Percentiles rank a stretch among this genome's conserved stretches.
Conservation (phyloP, 345 rosid species). For the Dipteronia dyeriana region DNA sequence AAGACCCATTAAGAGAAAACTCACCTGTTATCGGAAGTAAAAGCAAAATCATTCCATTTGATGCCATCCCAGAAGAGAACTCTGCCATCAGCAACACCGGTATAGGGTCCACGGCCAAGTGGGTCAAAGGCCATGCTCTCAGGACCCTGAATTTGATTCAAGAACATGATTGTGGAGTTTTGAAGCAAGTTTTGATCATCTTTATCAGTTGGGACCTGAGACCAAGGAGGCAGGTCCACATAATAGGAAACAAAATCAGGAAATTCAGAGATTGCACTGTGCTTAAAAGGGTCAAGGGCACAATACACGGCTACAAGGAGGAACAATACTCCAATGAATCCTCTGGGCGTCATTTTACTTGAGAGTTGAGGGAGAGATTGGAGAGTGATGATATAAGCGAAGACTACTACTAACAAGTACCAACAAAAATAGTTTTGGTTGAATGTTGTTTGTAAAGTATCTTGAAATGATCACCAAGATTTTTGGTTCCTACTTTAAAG, state of each 20-base stretch:
- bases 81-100: slow-evolving; percentile 93
- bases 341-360: slow-evolving; percentile 30
- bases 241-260: slow-evolving; percentile 57
- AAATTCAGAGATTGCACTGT: slow-evolving; percentile 65
- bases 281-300: slow-evolving; percentile 75
- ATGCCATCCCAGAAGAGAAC: slow-evolving; percentile 75
- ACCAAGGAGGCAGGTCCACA: slow-evolving; percentile 52
- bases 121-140: slow-evolving; percentile 92
- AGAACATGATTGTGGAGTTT: slow-evolving; percentile 71
- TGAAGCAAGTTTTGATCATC: slow-evolving; percentile 64
- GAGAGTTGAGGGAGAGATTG: not conserved
- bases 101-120: slow-evolving; percentile 88
- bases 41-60: slow-evolving; percentile 76
- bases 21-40: slow-evolving; percentile 73
- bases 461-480: not conserved
- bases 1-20: slow-evolving; percentile 2
- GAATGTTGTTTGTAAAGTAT: not conserved
- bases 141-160: slow-evolving; percentile 83
- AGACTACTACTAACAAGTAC: too few species aligned
- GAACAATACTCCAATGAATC: slow-evolving; percentile 39
- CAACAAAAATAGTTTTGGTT: not conserved
- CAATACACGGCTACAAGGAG: slow-evolving; percentile 73
- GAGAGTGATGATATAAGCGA: too few species aligned
- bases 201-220: slow-evolving; percentile 43
- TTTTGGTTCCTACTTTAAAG: too few species aligned